Percentiles rank a stretch among this genome's conserved stretches.
Conservation (phyloP, 495 filamentous ascomycete genomes). For the Haplographium delicatum region DNA sequence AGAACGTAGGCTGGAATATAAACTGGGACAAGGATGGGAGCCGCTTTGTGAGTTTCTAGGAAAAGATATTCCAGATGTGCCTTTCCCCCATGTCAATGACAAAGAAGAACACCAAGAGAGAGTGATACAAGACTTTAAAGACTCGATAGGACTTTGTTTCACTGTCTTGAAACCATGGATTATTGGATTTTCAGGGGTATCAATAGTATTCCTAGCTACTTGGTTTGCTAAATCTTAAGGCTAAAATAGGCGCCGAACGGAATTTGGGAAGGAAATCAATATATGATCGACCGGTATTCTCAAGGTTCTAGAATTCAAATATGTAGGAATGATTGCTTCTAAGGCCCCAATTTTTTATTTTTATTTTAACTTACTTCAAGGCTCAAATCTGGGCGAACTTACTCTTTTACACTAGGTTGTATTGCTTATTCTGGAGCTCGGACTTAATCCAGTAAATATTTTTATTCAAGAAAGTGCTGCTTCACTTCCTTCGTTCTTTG, state of each 20-base stretch:
- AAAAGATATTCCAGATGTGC: conserved; percentile 20
- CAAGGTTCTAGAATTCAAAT: too few relatives aligned
- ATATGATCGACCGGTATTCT: background rate
- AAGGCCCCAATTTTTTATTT: too few relatives aligned
- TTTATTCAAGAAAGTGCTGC: background rate
- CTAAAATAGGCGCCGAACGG: too few relatives aligned
- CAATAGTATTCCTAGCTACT: background rate
- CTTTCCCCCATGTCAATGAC: conserved; percentile 32
- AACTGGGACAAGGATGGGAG: conserved; percentile 26
- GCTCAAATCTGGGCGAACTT: too few relatives aligned
- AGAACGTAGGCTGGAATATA: conserved; percentile 17
- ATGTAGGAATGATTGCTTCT: too few relatives aligned
- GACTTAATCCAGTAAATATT: background rate
- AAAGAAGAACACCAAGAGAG: conserved; percentile 25
- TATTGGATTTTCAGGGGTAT: background rate
- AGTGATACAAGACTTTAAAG: background rate
- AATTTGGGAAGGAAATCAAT: too few relatives aligned
- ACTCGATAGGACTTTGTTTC: background rate
- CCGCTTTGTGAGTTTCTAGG: conserved; percentile 28
- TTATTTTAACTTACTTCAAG: too few relatives aligned
- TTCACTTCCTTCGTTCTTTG: background rate
- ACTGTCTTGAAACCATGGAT: background rate
- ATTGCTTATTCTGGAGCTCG: too few relatives aligned
- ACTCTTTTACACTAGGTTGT: too few relatives aligned
- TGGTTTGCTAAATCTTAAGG: background rate